Conservation (phyloP, 2,329 filamentous ascomycete genomes). For the Neonectria magnoliae region DNA sequence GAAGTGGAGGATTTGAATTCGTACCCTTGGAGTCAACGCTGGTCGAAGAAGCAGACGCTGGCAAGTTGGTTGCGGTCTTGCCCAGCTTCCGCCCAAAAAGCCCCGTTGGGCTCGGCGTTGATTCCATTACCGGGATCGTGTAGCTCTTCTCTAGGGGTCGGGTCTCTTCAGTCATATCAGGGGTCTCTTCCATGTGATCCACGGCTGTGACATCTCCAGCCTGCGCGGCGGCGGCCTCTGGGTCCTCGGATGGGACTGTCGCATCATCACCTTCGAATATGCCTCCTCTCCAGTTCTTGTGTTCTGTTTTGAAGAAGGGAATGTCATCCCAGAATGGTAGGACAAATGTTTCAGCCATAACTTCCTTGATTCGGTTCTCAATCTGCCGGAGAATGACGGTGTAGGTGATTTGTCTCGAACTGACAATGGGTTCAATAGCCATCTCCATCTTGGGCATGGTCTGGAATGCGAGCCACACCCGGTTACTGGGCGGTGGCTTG, state of each 20-base stretch:
- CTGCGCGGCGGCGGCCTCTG: constrained; percentile 43
- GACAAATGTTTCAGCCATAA: constrained; percentile 91
- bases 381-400: constrained; percentile 91
- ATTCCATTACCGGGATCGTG: constrained; percentile 58
- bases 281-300: constrained; percentile 84
- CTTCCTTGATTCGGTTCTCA: constrained; percentile 93
- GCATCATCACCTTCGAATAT: constrained; percentile 73
- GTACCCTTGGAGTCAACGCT: constrained; percentile 59
- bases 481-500: constrained; percentile 94
- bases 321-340: constrained; percentile 96
- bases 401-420: constrained; percentile 94
- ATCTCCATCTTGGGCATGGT: constrained; percentile 94
- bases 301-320: constrained; percentile 85
- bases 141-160: constrained; percentile 66
- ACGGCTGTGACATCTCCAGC: constrained; percentile 60
- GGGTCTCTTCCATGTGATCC: constrained; percentile 55
- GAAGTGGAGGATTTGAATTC: constrained; percentile 47
- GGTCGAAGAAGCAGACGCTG: constrained; percentile 56
- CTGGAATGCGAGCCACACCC: constrained; percentile 95
- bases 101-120: constrained; percentile 48
- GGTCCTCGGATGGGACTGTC: constrained; percentile 44
- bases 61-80: constrained; percentile 47
- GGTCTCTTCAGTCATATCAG: constrained; percentile 52
- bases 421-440: constrained; percentile 95
- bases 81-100: constrained; percentile 62